Percentiles rank a stretch among this genome's conserved stretches.
phyloP scores from a whole-genome alignment of 352 stramenopile species.

The Thraustochytrium sp. region DNA sequence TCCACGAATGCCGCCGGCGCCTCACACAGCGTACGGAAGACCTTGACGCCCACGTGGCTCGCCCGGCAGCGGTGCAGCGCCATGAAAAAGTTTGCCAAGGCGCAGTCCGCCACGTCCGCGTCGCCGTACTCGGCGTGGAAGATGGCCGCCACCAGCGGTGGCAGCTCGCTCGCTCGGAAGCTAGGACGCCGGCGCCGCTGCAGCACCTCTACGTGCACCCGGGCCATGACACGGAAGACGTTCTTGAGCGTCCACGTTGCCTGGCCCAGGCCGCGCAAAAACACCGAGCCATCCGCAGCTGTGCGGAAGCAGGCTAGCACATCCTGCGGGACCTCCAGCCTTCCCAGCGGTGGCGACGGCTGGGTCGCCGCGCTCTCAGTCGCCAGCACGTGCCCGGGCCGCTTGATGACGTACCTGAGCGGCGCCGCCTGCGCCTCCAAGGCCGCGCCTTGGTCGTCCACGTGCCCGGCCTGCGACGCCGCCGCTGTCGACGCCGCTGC shows the following conservation, averaged over 20 bases:
- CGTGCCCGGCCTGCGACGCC: too few species aligned
- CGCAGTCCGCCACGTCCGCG: not conserved
- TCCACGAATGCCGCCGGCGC: not conserved
- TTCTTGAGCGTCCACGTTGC: not conserved
- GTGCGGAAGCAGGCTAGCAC: not conserved
- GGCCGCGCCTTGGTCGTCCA: too few species aligned
- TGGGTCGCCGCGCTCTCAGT: too few species aligned
- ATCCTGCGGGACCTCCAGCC: not conserved
- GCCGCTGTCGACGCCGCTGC: too few species aligned
- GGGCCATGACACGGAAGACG: not conserved
- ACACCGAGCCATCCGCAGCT: not conserved
- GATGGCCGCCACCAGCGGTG: not conserved
- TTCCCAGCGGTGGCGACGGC: not conserved
- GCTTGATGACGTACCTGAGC: too few species aligned
- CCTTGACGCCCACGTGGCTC: not conserved
- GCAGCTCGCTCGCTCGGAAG: not conserved
- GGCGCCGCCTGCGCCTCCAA: too few species aligned
- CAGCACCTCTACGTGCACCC: not conserved
- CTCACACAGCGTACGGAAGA: not conserved
- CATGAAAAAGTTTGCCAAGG: not conserved
- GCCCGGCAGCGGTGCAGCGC: not conserved
- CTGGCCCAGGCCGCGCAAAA: not conserved
- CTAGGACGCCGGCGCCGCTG: not conserved
- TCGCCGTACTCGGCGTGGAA: not conserved
- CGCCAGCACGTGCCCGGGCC: too few species aligned